Base-by-base conservation (phyloP, 768 basidiomycete genomes). In the Boletus rufocinnamomeus region DNA sequence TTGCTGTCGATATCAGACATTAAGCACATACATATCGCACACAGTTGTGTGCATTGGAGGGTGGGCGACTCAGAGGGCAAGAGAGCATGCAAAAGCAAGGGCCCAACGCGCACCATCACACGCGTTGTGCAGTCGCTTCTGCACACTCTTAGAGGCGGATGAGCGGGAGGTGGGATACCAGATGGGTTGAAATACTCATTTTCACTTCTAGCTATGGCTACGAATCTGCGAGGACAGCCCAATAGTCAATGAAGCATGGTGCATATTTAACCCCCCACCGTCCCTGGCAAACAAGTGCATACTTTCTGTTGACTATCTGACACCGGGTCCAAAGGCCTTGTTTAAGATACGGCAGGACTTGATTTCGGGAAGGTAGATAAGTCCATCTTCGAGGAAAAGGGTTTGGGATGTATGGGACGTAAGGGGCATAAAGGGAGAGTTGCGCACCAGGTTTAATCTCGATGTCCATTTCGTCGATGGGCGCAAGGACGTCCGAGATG, bases 291-390 rank as follows among this genome's bases (percentile, higher is more conserved):
- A 98, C 90, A 34, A 98, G 82, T 0, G 92, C 96, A 76, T 96
- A 98, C 72, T 98, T 96, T 52, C 96, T 77, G 66, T 90, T 93
- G 41, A 98, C 95, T 51, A 95, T 80, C 70, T 84, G 7, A 88
- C 95, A 8, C 96, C 96, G 21, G 96, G 96, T 13, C 96, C 95
- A 66, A 98, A 98, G 0, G 96, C 94, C 64, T 82, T 86, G 77
- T 98, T 98, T 47, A 98, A 75, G 35, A 93, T 86, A 25, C 96
- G 84, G 17, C 96, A 84, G 68, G 98, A 98, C 70, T 97, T 96
- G 67, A 98, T 98, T 74, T 98, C 96, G 21, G 96, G 96, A 8
- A 98, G 85, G 74, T 98, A 98, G 13, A 97, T 76, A 43, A 98
- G 79, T 6, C 96, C 96, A 64, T 98, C 96, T 96, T 57, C 9